Evolutionary conservation across 2,329 filamentous ascomycete genomes (phyloP).

Genomic region (Epicoccum sorghinum): DNA sequence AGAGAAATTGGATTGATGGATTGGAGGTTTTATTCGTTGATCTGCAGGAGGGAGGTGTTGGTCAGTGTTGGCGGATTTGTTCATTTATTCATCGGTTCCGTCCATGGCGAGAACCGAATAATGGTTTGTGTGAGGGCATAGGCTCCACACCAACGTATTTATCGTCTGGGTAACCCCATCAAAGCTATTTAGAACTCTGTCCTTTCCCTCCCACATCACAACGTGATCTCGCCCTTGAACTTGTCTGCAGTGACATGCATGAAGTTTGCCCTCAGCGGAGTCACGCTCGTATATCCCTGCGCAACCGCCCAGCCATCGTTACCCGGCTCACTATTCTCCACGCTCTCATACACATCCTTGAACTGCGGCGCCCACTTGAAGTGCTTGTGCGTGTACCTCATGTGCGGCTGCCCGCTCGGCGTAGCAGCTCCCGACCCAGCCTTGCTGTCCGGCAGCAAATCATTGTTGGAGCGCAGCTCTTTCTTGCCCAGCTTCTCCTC

Average conservation of each 20-base stretch:
- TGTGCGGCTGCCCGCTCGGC: conserved; percentile 38
- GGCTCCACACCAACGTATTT: too few species aligned
- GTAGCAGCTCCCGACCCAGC: conserved; percentile 40
- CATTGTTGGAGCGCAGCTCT: conserved; percentile 39
- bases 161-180: too few species aligned
- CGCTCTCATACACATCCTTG: conserved; percentile 83
- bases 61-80: too few species aligned
- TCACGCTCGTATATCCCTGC: conserved; percentile 87
- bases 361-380: conserved; percentile 96
- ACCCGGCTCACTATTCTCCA: conserved; percentile 77
- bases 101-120: too few species aligned
- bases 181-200: too few species aligned
- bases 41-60: too few species aligned
- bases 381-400: conserved; percentile 75
- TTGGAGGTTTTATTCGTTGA: too few species aligned
- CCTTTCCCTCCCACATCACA: conserved; percentile 3
- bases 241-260: conserved; percentile 62
- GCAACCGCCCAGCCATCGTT: conserved; percentile 94
- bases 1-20: too few species aligned
- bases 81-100: too few species aligned
- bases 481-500: conserved; percentile 57
- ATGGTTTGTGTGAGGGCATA: too few species aligned
- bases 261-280: conserved; percentile 90
- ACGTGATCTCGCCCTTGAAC: conserved; percentile 41
- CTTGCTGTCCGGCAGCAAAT: conserved; percentile 22